These are phyloP conservation scores for Mucor circinelloides DNA, from an alignment of 371 early-diverging fungal species.

Conservation along the genomic window DNA sequence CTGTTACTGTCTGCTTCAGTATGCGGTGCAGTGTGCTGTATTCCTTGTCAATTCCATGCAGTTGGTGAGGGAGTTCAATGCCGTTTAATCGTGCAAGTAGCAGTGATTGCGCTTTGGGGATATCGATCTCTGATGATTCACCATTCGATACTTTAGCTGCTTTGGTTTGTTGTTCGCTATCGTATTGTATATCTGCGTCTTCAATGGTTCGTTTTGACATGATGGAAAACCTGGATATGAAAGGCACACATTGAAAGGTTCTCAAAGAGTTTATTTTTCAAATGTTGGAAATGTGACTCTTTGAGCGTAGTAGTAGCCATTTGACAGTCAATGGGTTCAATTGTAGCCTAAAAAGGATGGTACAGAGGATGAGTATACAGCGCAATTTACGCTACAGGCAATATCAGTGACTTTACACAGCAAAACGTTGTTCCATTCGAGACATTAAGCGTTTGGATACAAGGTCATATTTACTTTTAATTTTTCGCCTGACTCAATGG, in stretches of 20 bases:
- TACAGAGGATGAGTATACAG: no score
- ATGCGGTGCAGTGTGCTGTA: conserved; percentile 58
- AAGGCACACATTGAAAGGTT: background rate
- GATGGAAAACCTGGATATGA: background rate
- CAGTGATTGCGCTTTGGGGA: background rate
- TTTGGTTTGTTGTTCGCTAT: background rate
- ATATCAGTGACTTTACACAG: no score
- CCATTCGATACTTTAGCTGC: background rate
- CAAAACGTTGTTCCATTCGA: no score
- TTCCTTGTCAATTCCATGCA: conserved; percentile 65
- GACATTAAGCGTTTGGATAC: no score
- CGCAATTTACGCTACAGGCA: no score
- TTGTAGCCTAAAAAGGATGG: no score
- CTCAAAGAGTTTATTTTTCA: background rate
- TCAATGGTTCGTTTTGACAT: background rate
- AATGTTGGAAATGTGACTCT: background rate
- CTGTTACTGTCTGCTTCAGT: conserved; percentile 60
- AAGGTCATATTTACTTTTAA: no score
- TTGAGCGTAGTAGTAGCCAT: background rate
- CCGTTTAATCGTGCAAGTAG: conserved; percentile 19
- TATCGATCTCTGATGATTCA: background rate
- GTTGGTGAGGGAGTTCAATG: conserved; percentile 19
- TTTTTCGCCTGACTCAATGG: background rate
- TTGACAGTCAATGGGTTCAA: background rate
- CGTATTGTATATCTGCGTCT: background rate